These are phyloP conservation scores for Trichosporon ovoides DNA, from an alignment of 1,284 basidiomycete genomes.

Conservation along the genomic window DNA sequence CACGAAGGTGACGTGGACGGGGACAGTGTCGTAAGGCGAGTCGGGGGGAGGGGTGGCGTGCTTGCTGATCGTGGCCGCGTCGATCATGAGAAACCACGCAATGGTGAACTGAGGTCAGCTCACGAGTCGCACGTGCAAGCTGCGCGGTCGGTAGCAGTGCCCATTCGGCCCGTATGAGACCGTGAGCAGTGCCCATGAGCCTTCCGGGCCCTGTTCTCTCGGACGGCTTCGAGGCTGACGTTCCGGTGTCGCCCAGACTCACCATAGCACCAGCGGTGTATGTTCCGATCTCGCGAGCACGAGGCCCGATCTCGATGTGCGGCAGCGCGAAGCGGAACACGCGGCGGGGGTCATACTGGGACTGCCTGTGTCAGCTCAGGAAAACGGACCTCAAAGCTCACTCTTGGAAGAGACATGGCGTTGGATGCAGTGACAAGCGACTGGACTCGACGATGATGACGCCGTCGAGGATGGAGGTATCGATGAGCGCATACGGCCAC, in stretches of 20 bases:
- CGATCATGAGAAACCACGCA: conserved; percentile 93
- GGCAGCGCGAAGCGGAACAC: conserved; percentile 60
- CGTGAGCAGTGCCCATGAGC: too few relatives aligned
- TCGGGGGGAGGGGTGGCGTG: conserved; percentile 68
- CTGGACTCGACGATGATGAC: conserved; percentile 1
- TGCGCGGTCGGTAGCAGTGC: too few relatives aligned
- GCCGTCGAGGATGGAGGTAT: not conserved
- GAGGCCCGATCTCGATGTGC: conserved; percentile 45
- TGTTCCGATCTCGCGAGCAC: conserved; percentile 71
- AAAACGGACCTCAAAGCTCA: conserved; percentile 5
- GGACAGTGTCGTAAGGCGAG: conserved; percentile 63
- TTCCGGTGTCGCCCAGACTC: conserved; percentile 43
- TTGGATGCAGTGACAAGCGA: conserved; percentile 2
- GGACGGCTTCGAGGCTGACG: too few relatives aligned
- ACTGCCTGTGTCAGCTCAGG: conserved; percentile 25
- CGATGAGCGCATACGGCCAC: conserved; percentile 5
- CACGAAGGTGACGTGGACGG: conserved; percentile 81
- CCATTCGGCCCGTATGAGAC: too few relatives aligned
- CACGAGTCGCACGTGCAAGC: not conserved
- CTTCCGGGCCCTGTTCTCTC: too few relatives aligned
- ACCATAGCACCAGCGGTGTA: conserved; percentile 88
- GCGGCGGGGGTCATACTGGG: conserved; percentile 78
- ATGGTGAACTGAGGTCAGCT: conserved; percentile 66
- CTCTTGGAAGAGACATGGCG: conserved; percentile 28
- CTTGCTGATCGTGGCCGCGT: conserved; percentile 82